A percentile compares a stretch with the other conserved stretches of the same genome.
Evolutionary conservation across 192 early-diverging fungal species (phyloP).

Genomic region (Backusella sp.): DNA sequence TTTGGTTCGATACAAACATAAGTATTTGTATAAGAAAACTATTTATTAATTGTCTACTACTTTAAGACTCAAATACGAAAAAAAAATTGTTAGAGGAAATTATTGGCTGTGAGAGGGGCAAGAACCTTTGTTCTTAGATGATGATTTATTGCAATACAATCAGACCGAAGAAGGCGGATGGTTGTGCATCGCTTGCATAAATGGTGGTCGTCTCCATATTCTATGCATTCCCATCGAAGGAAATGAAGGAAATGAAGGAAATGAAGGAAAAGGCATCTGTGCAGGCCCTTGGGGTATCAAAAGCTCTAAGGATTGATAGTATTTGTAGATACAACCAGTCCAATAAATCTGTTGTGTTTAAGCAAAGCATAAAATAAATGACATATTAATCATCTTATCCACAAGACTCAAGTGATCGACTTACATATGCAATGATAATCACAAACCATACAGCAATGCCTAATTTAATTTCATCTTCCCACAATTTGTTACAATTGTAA

Average conservation of each 20-base stretch:
- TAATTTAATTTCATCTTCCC: constrained; percentile 31
- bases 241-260: background rate
- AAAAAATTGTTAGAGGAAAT: too few relatives aligned
- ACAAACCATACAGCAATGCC: constrained; percentile 14
- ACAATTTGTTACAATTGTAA: constrained; percentile 29
- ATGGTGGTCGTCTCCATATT: background rate
- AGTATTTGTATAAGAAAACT: too few relatives aligned
- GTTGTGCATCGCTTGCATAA: background rate
- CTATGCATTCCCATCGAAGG: background rate
- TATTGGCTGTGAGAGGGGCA: too few relatives aligned
- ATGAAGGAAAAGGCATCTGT: background rate
- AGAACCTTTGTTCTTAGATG: too few relatives aligned
- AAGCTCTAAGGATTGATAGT: background rate
- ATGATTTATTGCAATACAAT: too few relatives aligned
- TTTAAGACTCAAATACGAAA: too few relatives aligned
- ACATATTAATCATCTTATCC: background rate
- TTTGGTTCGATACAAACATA: too few relatives aligned
- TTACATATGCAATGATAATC: constrained; percentile 29
- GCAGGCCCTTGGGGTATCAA: background rate
- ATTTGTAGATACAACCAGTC: background rate
- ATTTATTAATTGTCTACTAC: too few relatives aligned
- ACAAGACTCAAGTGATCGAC: background rate
- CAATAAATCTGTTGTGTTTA: background rate
- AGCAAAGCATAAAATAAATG: background rate
- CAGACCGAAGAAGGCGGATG: background rate